Conservation (phyloP, 768 basidiomycete species). For the Hericium coralloides region DNA sequence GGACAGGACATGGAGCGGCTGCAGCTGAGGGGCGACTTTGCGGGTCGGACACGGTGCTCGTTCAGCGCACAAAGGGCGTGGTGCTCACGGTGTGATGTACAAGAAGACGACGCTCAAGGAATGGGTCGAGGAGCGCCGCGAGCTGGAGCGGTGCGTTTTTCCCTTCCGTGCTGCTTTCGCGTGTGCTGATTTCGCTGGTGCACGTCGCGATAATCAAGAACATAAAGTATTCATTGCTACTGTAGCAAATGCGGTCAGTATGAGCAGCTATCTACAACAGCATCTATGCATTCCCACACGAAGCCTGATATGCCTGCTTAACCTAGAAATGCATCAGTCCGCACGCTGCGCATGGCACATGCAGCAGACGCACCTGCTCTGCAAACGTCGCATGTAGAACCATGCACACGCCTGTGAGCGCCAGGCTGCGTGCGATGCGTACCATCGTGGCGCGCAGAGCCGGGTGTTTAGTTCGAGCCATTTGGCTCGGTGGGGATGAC, state of each 20-base stretch:
- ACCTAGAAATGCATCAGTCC: neutral
- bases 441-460: slow-evolving; percentile 8
- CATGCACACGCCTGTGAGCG: slow-evolving; percentile 11
- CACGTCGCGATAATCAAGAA: slow-evolving; percentile 50
- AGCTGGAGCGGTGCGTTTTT: slow-evolving; percentile 76
- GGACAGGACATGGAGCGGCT: slow-evolving; percentile 81
- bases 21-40: slow-evolving; percentile 82
- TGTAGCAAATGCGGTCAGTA: no score
- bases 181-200: neutral
- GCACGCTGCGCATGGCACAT: neutral
- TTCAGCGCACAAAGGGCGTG: slow-evolving; percentile 85
- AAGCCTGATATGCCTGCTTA: neutral
- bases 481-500: slow-evolving; percentile 4
- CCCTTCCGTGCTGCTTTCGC: neutral
- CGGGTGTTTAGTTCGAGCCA: slow-evolving; percentile 10
- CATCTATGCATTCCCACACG: neutral
- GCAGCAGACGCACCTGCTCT: slow-evolving; percentile 8
- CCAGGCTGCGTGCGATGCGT: slow-evolving; percentile 7
- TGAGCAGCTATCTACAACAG: neutral
- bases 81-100: slow-evolving; percentile 81
- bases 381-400: slow-evolving; percentile 7
- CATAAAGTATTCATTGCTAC: neutral
- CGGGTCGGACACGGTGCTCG: slow-evolving; percentile 60
- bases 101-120: slow-evolving; percentile 80
- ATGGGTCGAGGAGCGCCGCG: slow-evolving; percentile 86